Evolutionary conservation across 805 yeast genomes (phyloP).

Genomic region (Lipomyces sp.): DNA sequence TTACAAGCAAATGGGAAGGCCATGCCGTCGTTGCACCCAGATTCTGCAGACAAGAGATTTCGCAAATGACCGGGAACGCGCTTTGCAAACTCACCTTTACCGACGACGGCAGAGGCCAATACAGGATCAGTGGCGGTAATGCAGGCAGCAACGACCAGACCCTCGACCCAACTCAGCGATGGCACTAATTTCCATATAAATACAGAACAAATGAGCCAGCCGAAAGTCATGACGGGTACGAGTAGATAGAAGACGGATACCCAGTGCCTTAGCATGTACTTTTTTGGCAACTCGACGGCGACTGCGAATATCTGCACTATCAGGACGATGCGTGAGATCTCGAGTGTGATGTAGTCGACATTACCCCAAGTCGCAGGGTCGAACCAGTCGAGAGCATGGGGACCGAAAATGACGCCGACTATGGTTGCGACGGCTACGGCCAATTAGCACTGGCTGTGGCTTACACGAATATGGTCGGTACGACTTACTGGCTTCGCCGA

Average conservation of each 20-base stretch:
- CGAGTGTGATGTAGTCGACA: constrained; percentile 78
- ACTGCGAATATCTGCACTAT: constrained; percentile 92
- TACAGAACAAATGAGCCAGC: constrained; percentile 83
- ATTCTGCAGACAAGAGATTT: constrained; percentile 80
- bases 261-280: constrained; percentile 87
- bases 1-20: constrained; percentile 81
- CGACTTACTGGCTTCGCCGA: constrained; percentile 74
- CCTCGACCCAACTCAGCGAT: constrained; percentile 68
- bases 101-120: constrained; percentile 92
- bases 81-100: constrained; percentile 88
- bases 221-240: constrained; percentile 86
- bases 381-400: constrained; percentile 83
- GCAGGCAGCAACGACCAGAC: constrained; percentile 79
- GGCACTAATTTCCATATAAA: constrained; percentile 82
- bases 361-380: constrained; percentile 85
- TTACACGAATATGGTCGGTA: too few relatives aligned
- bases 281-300: constrained; percentile 89
- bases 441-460: neutral
- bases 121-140: constrained; percentile 96
- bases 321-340: constrained; percentile 78
- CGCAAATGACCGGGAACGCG: constrained; percentile 93
- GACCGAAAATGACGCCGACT: constrained; percentile 86
- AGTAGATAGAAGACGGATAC: constrained; percentile 71
- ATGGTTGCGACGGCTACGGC: constrained; percentile 69
- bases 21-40: constrained; percentile 94